Percentiles rank a stretch among this genome's conserved stretches.
These are phyloP conservation scores for Coffea eugenioides DNA, from an alignment of 257 asterid species.

Conservation along the genomic window DNA sequence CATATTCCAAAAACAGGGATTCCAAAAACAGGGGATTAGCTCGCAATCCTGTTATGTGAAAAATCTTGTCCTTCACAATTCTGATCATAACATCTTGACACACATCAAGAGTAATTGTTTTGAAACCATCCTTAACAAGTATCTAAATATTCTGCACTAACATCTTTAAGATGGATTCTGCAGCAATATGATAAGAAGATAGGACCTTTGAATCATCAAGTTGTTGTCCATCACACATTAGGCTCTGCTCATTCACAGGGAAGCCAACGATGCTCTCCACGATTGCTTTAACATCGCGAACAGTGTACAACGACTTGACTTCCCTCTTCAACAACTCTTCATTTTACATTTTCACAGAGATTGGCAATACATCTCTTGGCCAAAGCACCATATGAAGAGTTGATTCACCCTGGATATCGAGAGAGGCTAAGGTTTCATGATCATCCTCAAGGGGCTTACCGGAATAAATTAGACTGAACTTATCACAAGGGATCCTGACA, in stretches of 20 bases:
- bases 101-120: slow-evolving; percentile 1
- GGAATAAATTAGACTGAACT: background rate
- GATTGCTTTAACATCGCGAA: slow-evolving; percentile 13
- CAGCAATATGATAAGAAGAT: slow-evolving; percentile 5
- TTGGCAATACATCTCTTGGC: background rate
- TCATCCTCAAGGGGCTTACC: slow-evolving; percentile 19
- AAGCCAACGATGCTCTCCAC: background rate
- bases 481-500: background rate
- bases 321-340: slow-evolving; percentile 7
- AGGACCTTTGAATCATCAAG: slow-evolving; percentile 13
- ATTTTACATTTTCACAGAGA: slow-evolving; percentile 10
- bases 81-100: background rate
- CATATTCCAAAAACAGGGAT: slow-evolving; percentile 8
- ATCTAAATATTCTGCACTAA: background rate
- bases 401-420: slow-evolving; percentile 6
- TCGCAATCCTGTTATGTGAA: background rate
- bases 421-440: slow-evolving; percentile 6
- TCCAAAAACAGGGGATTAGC: slow-evolving; percentile 5
- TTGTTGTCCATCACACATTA: background rate
- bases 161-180: background rate
- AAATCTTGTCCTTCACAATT: slow-evolving; percentile 15
- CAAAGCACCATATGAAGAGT: slow-evolving; percentile 15
- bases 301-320: slow-evolving; percentile 8
- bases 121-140: background rate
- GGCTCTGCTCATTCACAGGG: background rate